Conservation (phyloP, 2,329 filamentous ascomycete genomes). For the Monosporascus sp. region DNA sequence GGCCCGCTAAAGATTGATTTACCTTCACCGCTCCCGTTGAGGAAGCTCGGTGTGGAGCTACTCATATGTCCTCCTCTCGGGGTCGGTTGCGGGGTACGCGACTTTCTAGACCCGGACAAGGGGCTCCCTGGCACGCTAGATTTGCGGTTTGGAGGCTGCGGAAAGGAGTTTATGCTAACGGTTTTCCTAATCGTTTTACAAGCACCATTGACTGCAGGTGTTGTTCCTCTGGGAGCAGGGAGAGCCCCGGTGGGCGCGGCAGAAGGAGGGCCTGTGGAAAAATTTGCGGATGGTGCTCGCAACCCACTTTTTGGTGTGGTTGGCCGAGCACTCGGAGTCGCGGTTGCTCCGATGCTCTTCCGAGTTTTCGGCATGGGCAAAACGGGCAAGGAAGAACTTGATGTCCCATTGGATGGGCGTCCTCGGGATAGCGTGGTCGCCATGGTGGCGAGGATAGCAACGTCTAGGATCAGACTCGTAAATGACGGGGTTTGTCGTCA, state of each 20-base stretch:
- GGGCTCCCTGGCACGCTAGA: conserved; percentile 60
- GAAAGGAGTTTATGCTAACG: conserved; percentile 90
- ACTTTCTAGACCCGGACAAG: conserved; percentile 50
- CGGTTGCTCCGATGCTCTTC: conserved; percentile 53
- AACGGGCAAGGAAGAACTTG: conserved; percentile 66
- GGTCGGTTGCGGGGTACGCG: conserved; percentile 46
- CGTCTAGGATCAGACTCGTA: conserved; percentile 7
- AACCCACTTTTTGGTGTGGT: conserved; percentile 52
- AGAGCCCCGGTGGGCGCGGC: conserved; percentile 49
- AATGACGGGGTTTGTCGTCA: conserved; percentile 5
- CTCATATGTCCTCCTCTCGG: conserved; percentile 48
- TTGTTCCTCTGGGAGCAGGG: conserved; percentile 47
- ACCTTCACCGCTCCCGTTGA: conserved; percentile 74
- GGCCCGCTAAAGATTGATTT: conserved; percentile 62
- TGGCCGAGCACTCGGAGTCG: conserved; percentile 36
- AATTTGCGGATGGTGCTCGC: conserved; percentile 54
- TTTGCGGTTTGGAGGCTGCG: conserved; percentile 73
- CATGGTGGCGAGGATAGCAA: conserved; percentile 33
- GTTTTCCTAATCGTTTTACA: conserved; percentile 76
- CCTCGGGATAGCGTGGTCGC: conserved; percentile 62
- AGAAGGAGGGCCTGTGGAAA: conserved; percentile 40
- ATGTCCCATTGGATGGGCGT: conserved; percentile 64
- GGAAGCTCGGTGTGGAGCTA: conserved; percentile 60
- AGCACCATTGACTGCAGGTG: conserved; percentile 50
- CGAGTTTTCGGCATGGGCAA: conserved; percentile 69